Evolutionary conservation across 2,329 filamentous ascomycete genomes (phyloP), one percentile per base, ranked within the genome.

Genomic region (Talaromyces sp.): DNA sequence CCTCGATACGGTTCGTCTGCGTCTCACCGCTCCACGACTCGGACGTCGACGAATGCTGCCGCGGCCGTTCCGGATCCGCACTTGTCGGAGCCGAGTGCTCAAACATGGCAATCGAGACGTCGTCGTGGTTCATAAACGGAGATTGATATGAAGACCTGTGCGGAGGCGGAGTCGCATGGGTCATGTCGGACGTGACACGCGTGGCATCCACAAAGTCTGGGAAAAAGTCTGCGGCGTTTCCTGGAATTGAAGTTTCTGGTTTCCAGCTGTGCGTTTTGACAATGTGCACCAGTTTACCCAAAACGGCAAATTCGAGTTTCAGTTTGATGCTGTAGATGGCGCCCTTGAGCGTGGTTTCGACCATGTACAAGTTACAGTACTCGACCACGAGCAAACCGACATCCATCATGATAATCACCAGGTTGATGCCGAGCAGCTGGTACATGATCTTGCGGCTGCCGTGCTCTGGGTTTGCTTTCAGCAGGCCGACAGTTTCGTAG

Each of bases 401-500:
- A 55, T 81, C 79, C 73, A 81, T 75, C 27, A 73, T 61, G 62
- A 81, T 81, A 63, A 81, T 80, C 58, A 81, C 72, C 28, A 78
- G 60, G 65, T 82, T 82, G 70, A 83, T 80, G 59, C 72, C 68
- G 58, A 83, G 69, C 30, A 83, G 75, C 67, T 82, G 80, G 61
- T 74, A 77, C 73, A 81, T 79, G 62, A 82, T 77, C 59, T 76
- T 75, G 66, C 75, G 75, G 55, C 77, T 78, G 60, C 71, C 68
- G 25, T 70, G 69, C 58, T 79, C 74, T 22, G 75, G 74, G 62
- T 82, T 77, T 10, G 79, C 65, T 8, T 76, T 77, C 58, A 85
- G 73, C 60, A 84, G 77, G 78, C 76, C 79, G 61, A 81, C 70
- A 0, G 83, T 83, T 64, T 85, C 81, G 69, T 72, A 74, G 60